Base-by-base conservation (phyloP, 176 grass and related monocot species). In the Avena atlantica region DNA sequence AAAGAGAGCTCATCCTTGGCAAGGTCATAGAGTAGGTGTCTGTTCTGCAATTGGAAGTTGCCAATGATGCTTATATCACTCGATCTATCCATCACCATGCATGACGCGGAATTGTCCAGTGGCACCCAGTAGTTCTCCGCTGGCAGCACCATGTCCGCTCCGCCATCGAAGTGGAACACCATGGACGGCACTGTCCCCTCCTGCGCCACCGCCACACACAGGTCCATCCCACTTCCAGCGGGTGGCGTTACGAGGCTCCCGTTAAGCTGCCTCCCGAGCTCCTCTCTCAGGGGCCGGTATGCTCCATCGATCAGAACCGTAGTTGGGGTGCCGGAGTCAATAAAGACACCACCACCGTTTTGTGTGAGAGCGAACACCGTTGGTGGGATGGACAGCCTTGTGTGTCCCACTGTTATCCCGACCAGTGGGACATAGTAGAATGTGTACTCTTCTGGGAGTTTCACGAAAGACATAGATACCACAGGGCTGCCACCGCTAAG, bases 361-460 rank as follows among this genome's bases (percentile, higher is more conserved):
- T 9, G 2, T 23, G n/a, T 21, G 2, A 61, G n/a, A 23, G 58
- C 58, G 0, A 63, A 63, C 60, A 63, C 60, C 21, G 60, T 1
- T 3, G 21, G 9, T 4, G 69, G 47, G n/a, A 87, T 82, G 0
- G 78, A 31, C 31, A 87, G 79, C 57, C 63, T 81, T 6, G 78
- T 64, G 2, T 44, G 2, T 10, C 86, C 86, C 2, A 82, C 86
- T 31, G n/a, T 87, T 1, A 87, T 19, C 2, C 78, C 86, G 9
- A 29, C 31, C 9, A 82, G 29, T 2, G 86, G 86, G n/a, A 87
- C 76, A 70, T 87, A 87, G 70, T 87, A 82, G 69, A 12, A 76
- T 9, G 19, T 8, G 76, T 1, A 36, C 0, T 61, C 77, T 23
- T 62, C 75, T 9, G 86, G 79, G 45, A 15, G 64, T 29, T 87